phyloP scores from a whole-genome alignment of 1,139 yeast genomes.

The Suhomyces choctaworum region DNA sequence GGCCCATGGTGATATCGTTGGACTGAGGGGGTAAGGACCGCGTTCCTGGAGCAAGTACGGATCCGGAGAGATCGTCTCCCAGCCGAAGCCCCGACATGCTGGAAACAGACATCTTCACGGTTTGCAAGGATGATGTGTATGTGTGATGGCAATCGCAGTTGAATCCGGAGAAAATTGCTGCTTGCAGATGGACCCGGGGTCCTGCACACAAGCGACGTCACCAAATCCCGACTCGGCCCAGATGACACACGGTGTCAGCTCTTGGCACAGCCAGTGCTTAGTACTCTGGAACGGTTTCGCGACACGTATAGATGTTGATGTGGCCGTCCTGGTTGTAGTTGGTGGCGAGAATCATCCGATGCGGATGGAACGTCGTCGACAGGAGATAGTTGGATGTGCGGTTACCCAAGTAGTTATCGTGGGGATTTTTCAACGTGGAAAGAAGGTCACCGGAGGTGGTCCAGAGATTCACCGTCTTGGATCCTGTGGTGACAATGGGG shows the following conservation, averaged over 20 bases:
- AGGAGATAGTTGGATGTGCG: slow-evolving; percentile 59
- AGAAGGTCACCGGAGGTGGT: slow-evolving; percentile 80
- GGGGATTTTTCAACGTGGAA: slow-evolving; percentile 60
- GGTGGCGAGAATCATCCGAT: slow-evolving; percentile 88
- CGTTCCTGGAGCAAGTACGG: background rate
- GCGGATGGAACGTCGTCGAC: slow-evolving; percentile 83
- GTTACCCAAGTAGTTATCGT: slow-evolving; percentile 44
- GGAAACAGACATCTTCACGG: slow-evolving; percentile 7
- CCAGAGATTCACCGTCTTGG: slow-evolving; percentile 80
- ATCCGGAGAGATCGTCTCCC: background rate
- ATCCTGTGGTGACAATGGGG: slow-evolving; percentile 85
- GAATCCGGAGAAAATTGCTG: background rate
- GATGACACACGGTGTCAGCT: too few relatives aligned
- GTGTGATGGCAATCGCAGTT: too few relatives aligned
- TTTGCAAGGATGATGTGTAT: too few relatives aligned
- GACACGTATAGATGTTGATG: slow-evolving; percentile 60
- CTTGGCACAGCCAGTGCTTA: slow-evolving; percentile 11
- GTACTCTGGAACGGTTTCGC: slow-evolving; percentile 42
- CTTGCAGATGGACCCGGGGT: background rate
- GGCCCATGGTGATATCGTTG: slow-evolving; percentile 47
- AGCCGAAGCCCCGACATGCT: slow-evolving; percentile 2
- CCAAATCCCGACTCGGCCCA: slow-evolving; percentile 6
- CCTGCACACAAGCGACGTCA: too few relatives aligned
- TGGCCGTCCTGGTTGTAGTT: slow-evolving; percentile 78
- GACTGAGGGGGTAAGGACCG: slow-evolving; percentile 4